A percentile compares a stretch with the other conserved stretches of the same genome.
Evolutionary conservation across 257 asterid species (phyloP).

Genomic region (Mitragyna speciosa): DNA sequence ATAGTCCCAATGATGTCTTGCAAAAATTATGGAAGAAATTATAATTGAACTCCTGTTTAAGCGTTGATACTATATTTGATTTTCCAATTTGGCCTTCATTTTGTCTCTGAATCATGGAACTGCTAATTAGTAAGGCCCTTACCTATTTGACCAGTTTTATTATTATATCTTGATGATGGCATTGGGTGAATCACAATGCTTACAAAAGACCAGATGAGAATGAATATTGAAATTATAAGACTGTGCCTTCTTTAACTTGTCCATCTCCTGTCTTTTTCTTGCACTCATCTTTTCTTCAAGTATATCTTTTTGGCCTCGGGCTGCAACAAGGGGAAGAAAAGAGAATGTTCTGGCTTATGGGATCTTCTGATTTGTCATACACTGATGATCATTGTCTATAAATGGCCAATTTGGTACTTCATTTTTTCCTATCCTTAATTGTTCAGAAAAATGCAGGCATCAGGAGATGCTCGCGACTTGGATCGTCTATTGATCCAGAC

Average conservation of each 20-base stretch:
- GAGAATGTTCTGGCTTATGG: not conserved
- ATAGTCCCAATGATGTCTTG: no score
- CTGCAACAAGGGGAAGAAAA: no score
- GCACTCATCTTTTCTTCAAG: not conserved
- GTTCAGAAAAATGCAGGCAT: slow-evolving; percentile 24
- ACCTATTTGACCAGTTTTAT: not conserved
- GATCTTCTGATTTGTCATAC: not conserved
- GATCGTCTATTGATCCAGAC: slow-evolving; percentile 18
- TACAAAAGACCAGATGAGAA: not conserved
- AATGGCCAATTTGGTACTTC: no score
- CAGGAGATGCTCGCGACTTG: slow-evolving; percentile 25
- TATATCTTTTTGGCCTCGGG: not conserved
- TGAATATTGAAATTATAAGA: not conserved
- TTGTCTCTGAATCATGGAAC: no score
- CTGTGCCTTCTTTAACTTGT: not conserved
- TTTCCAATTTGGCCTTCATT: no score
- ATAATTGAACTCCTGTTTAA: no score
- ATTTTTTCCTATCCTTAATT: no score
- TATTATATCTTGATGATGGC: not conserved
- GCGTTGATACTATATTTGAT: no score
- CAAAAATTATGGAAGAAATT: no score
- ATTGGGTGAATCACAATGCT: not conserved
- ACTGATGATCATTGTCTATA: not conserved
- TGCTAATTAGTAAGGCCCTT: not conserved
- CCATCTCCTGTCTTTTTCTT: not conserved